Conservation (phyloP, 2,329 filamentous ascomycete species). For the Achaetomium macrosporum region DNA sequence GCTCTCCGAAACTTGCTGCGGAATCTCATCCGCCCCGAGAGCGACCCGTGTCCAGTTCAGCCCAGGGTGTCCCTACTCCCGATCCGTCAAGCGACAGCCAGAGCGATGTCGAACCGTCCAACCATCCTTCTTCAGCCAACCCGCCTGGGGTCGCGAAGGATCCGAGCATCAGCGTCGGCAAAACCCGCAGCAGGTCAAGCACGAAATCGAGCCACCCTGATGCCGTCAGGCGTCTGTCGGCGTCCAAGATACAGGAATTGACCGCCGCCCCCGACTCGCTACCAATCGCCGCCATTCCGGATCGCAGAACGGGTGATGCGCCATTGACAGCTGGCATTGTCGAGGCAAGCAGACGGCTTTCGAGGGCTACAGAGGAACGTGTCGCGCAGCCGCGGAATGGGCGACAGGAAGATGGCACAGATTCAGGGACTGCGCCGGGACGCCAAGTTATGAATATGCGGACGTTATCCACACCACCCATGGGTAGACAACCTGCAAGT, state of each 20-base stretch:
- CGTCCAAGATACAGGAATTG: constrained; percentile 53
- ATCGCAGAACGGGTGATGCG: constrained; percentile 32
- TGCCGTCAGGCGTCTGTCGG: constrained; percentile 49
- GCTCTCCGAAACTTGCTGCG: not conserved
- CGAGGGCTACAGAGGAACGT: constrained; percentile 32
- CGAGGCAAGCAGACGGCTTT: constrained; percentile 31
- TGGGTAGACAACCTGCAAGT: constrained; percentile 34
- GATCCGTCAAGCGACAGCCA: constrained; percentile 24
- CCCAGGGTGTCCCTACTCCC: constrained; percentile 22
- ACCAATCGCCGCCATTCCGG: constrained; percentile 44
- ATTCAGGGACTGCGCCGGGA: constrained; percentile 30
- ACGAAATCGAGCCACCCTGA: constrained; percentile 35
- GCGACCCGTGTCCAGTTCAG: constrained; percentile 12
- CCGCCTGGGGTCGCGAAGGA: not conserved
- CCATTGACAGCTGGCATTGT: constrained; percentile 33
- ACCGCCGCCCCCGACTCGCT: constrained; percentile 53
- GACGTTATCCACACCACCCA: constrained; percentile 50
- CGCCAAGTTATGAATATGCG: constrained; percentile 25
- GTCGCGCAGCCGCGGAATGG: constrained; percentile 17
- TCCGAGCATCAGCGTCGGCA: constrained; percentile 7
- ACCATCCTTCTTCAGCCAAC: not conserved
- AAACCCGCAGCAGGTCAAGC: constrained; percentile 22
- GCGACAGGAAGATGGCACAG: constrained; percentile 18
- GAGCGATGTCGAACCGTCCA: constrained; percentile 18
- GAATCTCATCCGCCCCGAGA: constrained; percentile 6